phyloP scores from a whole-genome alignment of 192 early-diverging fungal genomes.

The Phlyctochytrium arcticum region DNA sequence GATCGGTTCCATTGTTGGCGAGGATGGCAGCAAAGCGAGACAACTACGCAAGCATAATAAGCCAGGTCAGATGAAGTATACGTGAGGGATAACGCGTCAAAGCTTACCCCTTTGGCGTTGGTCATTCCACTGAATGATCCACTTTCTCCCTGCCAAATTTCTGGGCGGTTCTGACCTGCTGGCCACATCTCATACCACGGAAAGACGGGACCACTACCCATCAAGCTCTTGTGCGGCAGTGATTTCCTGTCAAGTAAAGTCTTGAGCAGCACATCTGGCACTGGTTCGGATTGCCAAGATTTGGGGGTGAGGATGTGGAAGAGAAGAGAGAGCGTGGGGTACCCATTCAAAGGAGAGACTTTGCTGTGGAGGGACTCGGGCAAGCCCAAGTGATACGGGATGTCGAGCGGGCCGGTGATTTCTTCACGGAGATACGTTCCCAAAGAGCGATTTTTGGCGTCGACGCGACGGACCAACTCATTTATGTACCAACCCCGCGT shows the following conservation, averaged over 20 bases:
- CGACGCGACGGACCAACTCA: conserved; percentile 64
- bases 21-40: conserved; percentile 58
- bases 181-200: conserved; percentile 35
- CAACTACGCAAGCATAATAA: too few relatives aligned
- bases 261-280: conserved; percentile 15
- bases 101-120: conserved; percentile 50
- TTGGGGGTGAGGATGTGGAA: conserved; percentile 46
- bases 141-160: conserved; percentile 34
- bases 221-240: conserved; percentile 21
- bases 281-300: conserved; percentile 23
- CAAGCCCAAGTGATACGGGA: conserved; percentile 55
- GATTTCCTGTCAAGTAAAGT: conserved; percentile 28
- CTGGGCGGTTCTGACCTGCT: conserved; percentile 31
- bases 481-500: conserved; percentile 71
- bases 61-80: too few relatives aligned
- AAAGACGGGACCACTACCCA: conserved; percentile 24
- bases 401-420: conserved; percentile 43
- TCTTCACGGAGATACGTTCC: conserved; percentile 59
- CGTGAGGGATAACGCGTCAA: too few relatives aligned
- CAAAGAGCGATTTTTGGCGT: conserved; percentile 53
- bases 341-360: conserved; percentile 45
- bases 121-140: conserved; percentile 54
- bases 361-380: conserved; percentile 26
- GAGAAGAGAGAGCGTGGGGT: conserved; percentile 40
- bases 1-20: conserved; percentile 48